A percentile compares a stretch with the other conserved stretches of the same genome.
Evolutionary conservation across 2,329 filamentous ascomycete species (phyloP).

Genomic region (Lojkania enalia): DNA sequence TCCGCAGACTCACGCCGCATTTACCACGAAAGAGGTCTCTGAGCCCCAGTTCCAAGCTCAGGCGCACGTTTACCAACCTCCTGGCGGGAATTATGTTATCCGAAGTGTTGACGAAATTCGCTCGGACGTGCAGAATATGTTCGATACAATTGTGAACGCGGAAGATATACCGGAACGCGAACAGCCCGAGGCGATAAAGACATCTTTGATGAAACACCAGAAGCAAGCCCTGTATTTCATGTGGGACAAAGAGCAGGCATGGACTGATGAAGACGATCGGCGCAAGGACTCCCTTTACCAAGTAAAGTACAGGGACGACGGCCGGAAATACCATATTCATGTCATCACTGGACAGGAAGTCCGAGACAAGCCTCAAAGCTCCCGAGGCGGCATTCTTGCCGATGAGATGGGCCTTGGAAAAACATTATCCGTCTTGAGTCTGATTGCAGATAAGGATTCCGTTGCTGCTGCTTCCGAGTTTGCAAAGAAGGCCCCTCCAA

Average conservation of each 20-base stretch:
- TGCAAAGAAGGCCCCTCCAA: slow-evolving; percentile 55
- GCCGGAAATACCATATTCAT: slow-evolving; percentile 71
- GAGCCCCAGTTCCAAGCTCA: slow-evolving; percentile 19
- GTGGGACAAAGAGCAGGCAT: slow-evolving; percentile 72
- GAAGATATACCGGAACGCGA: slow-evolving; percentile 77
- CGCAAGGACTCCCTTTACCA: slow-evolving; percentile 79
- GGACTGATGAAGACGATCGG: slow-evolving; percentile 62
- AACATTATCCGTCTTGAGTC: slow-evolving; percentile 75
- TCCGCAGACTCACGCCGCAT: slow-evolving; percentile 59
- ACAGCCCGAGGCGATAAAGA: slow-evolving; percentile 65
- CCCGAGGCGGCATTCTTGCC: slow-evolving; percentile 53
- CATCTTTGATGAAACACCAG: slow-evolving; percentile 76
- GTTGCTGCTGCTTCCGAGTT: slow-evolving; percentile 66
- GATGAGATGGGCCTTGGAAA: slow-evolving; percentile 59
- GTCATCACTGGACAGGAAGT: slow-evolving; percentile 71
- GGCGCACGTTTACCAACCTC: not conserved
- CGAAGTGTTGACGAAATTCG: slow-evolving; percentile 85
- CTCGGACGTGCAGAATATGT: slow-evolving; percentile 81
- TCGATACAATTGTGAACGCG: slow-evolving; percentile 77
- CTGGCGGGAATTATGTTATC: slow-evolving; percentile 36
- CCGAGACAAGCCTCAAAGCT: slow-evolving; percentile 37
- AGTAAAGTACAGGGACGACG: slow-evolving; percentile 58
- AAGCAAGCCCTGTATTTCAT: slow-evolving; percentile 90
- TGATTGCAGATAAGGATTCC: slow-evolving; percentile 65
- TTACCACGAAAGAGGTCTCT: slow-evolving; percentile 18